These are phyloP conservation scores for Phoenix dactylifera DNA, from an alignment of 176 grass and related monocot genomes.

Conservation along the genomic window DNA sequence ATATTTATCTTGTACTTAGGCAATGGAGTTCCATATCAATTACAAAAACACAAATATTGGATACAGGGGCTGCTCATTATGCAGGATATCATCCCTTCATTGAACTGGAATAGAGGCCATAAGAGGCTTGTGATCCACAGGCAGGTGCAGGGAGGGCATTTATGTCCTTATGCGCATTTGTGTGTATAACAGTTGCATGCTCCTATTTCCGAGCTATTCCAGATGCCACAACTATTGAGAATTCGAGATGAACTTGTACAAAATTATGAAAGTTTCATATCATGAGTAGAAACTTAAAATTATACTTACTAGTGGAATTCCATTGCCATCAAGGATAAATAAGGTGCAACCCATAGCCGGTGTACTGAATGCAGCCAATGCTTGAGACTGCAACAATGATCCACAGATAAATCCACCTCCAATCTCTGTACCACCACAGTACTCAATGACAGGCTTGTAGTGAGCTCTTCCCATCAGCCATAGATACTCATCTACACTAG, in stretches of 20 bases:
- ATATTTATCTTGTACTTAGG: too few species aligned
- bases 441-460: constrained; percentile 95
- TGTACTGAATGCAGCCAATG: constrained; percentile 88
- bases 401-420: constrained; percentile 82
- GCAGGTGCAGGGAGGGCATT: too few species aligned
- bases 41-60: too few species aligned
- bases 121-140: too few species aligned
- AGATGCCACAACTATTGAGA: too few species aligned
- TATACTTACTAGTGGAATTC: constrained; percentile 68
- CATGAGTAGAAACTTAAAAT: background rate
- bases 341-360: constrained; percentile 77
- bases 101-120: too few species aligned
- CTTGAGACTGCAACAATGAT: constrained; percentile 76
- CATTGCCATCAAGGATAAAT: constrained; percentile 60
- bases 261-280: too few species aligned
- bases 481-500: constrained; percentile 94
- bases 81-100: too few species aligned
- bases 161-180: background rate
- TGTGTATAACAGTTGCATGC: background rate
- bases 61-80: too few species aligned
- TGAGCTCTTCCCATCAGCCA: constrained; percentile 96
- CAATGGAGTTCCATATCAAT: too few species aligned
- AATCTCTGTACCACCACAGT: constrained; percentile 94
- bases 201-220: too few species aligned
- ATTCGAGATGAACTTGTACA: too few species aligned